These are phyloP conservation scores for Mortierella antarctica DNA, from an alignment of 192 early-diverging fungal genomes.

Conservation along the genomic window DNA sequence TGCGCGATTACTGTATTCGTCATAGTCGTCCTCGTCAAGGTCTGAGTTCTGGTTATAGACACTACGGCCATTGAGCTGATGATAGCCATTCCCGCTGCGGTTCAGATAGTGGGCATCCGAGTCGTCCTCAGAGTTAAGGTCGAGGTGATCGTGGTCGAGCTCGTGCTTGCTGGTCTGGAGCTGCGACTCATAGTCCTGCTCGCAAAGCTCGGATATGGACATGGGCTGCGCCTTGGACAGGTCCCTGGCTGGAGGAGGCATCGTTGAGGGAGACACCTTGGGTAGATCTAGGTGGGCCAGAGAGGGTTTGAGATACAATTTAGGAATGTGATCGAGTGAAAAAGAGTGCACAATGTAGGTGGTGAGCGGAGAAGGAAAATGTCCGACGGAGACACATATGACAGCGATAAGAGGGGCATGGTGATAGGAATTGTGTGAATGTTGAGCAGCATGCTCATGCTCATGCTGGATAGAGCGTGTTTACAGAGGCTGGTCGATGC, in stretches of 20 bases:
- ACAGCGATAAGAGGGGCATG: not conserved
- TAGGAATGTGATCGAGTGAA: not conserved
- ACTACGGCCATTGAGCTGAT: not conserved
- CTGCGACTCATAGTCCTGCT: constrained; percentile 25
- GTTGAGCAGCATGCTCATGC: not conserved
- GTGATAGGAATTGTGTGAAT: not conserved
- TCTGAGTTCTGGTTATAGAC: constrained; percentile 22
- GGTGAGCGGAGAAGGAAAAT: not conserved
- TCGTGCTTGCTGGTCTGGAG: constrained; percentile 16
- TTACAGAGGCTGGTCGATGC: too few species aligned
- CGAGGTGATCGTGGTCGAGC: constrained; percentile 20
- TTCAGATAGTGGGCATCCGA: constrained; percentile 3
- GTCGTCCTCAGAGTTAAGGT: constrained; percentile 31
- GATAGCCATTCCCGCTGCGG: not conserved
- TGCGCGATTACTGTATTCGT: constrained; percentile 15
- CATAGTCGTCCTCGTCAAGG: constrained; percentile 9
- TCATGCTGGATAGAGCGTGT: too few species aligned
- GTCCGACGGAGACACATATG: not conserved
- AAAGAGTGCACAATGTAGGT: not conserved
- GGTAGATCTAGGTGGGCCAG: not conserved
- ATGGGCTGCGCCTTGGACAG: constrained; percentile 40
- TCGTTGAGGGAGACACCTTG: not conserved
- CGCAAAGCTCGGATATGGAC: constrained; percentile 46
- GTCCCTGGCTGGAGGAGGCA: constrained; percentile 32
- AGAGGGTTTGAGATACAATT: not conserved